Percentiles rank a stretch among this genome's conserved stretches.
phyloP scores from a whole-genome alignment of 2,329 filamentous ascomycete genomes.

The Chalaropsis thielavioides region DNA sequence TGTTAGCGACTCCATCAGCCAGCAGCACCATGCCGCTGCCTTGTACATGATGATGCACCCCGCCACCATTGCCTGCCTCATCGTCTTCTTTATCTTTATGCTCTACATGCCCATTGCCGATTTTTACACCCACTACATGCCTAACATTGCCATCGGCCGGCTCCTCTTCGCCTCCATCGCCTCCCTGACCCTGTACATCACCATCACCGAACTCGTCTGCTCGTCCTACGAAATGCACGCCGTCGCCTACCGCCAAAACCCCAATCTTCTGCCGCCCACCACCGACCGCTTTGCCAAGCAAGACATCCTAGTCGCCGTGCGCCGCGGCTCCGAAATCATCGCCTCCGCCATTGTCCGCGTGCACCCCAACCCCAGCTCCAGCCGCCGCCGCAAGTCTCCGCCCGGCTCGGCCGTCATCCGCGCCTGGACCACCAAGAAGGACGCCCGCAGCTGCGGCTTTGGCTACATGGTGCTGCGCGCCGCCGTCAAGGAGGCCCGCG shows the following conservation, averaged over 20 bases:
- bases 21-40: slow-evolving; percentile 60
- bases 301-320: slow-evolving; percentile 41
- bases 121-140: slow-evolving; percentile 19
- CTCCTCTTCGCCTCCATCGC: slow-evolving; percentile 42
- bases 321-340: slow-evolving; percentile 49
- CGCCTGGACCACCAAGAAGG: slow-evolving; percentile 64
- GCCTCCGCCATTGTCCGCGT: slow-evolving; percentile 50
- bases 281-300: slow-evolving; percentile 26
- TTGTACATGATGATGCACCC: slow-evolving; percentile 50
- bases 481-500: slow-evolving; percentile 52
- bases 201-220: slow-evolving; percentile 45
- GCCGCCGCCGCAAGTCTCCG: not conserved
- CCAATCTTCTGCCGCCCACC: slow-evolving; percentile 29
- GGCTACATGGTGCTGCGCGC: slow-evolving; percentile 59
- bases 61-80: slow-evolving; percentile 33
- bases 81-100: slow-evolving; percentile 26
- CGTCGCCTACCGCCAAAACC: slow-evolving; percentile 48
- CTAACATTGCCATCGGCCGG: slow-evolving; percentile 35
- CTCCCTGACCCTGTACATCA: slow-evolving; percentile 47
- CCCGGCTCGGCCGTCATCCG: slow-evolving; percentile 54
- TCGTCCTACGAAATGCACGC: slow-evolving; percentile 48
- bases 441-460: slow-evolving; percentile 56
- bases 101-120: slow-evolving; percentile 33
- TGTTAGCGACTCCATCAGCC: slow-evolving; percentile 66
- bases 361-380: slow-evolving; percentile 11